phyloP scores from a whole-genome alignment of 2,329 filamentous ascomycete genomes.

The Talaromyces sp. region DNA sequence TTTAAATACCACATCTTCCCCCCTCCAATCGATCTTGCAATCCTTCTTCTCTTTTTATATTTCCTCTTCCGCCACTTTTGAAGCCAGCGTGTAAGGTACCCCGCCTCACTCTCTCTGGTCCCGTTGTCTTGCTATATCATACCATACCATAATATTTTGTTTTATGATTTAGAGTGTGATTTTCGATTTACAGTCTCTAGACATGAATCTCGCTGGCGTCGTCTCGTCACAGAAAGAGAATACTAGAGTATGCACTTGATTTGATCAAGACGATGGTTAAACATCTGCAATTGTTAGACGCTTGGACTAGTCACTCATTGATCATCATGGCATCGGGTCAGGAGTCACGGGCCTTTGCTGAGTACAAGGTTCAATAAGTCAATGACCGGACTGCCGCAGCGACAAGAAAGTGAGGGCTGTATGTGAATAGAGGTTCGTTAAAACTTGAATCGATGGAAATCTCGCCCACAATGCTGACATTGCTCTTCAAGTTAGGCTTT shows the following conservation, averaged over 20 bases:
- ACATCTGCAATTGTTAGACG: background rate
- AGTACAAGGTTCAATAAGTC: too few species aligned
- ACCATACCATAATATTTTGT: background rate
- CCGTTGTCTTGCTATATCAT: background rate
- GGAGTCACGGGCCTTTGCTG: background rate
- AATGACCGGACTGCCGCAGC: too few species aligned
- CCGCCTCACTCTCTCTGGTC: background rate
- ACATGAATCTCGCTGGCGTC: too few species aligned
- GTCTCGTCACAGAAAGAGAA: too few species aligned
- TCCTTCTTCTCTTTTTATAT: background rate
- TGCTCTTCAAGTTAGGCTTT: too few species aligned
- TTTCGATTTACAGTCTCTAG: background rate
- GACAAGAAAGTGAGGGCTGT: too few species aligned
- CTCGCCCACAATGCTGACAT: too few species aligned
- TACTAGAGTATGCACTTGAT: background rate
- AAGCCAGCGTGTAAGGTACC: background rate
- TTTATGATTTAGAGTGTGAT: background rate
- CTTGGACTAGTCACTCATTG: background rate
- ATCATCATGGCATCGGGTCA: background rate
- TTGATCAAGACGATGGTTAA: background rate
- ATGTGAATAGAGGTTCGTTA: too few species aligned
- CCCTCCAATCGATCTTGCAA: background rate
- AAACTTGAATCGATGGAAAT: too few species aligned
- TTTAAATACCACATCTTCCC: background rate
- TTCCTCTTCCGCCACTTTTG: background rate